Percentiles rank a stretch among this genome's conserved stretches.
Evolutionary conservation across 768 basidiomycete genomes (phyloP).

Genomic region (Russula dissimulans): DNA sequence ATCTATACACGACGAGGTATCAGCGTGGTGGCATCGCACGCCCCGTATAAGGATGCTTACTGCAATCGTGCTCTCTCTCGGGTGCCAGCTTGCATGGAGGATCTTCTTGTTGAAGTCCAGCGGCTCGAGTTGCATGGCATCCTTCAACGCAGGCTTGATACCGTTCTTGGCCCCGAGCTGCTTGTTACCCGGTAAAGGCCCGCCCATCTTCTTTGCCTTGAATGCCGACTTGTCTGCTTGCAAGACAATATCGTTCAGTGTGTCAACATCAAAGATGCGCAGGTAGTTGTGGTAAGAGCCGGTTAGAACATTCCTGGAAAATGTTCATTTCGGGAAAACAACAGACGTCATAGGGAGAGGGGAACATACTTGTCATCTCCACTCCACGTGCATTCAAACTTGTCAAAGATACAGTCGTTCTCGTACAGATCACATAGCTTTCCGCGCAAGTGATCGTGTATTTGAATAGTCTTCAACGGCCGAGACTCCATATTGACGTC

Average conservation of each 20-base stretch:
- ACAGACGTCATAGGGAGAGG: not conserved
- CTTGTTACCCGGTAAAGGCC: constrained; percentile 65
- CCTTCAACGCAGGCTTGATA: constrained; percentile 63
- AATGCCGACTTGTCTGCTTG: constrained; percentile 99
- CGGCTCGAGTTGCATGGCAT: constrained; percentile 79
- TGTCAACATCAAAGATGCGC: constrained; percentile 94
- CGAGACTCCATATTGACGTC: constrained; percentile 98
- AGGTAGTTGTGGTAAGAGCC: constrained; percentile 99
- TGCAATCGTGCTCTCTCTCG: constrained; percentile 95
- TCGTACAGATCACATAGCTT: constrained; percentile 99
- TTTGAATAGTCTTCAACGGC: constrained; percentile 95
- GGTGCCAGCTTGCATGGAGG: constrained; percentile 94
- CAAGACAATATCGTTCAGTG: constrained; percentile 78
- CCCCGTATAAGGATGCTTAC: constrained; percentile 38
- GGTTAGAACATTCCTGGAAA: constrained; percentile 82
- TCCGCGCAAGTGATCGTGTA: constrained; percentile 94
- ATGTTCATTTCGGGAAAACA: not conserved
- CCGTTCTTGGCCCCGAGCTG: constrained; percentile 58
- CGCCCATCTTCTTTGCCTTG: constrained; percentile 98
- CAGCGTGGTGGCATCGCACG: not conserved
- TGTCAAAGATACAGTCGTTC: constrained; percentile 99
- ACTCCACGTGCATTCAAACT: constrained; percentile 98
- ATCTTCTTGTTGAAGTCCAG: constrained; percentile 98
- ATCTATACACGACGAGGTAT: constrained; percentile 43
- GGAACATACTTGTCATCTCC: constrained; percentile 90